Evolutionary conservation across 768 basidiomycete genomes (phyloP).

Genomic region (Suillus weaverae): DNA sequence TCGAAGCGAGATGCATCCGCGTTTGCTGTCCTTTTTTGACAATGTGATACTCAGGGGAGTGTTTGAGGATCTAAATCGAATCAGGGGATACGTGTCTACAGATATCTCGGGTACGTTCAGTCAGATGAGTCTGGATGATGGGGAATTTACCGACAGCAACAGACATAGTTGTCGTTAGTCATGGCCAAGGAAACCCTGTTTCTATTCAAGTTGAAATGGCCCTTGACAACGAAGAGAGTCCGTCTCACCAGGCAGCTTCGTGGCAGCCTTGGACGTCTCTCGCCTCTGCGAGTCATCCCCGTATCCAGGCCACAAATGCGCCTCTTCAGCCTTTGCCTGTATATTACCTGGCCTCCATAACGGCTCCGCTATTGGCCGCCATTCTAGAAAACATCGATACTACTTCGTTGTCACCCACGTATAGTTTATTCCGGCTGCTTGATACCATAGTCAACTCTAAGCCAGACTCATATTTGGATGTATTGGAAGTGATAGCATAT

Average conservation of each 20-base stretch:
- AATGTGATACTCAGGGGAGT: constrained; percentile 54
- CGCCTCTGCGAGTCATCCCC: constrained; percentile 16
- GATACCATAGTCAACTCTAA: constrained; percentile 55
- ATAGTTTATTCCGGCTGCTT: constrained; percentile 56
- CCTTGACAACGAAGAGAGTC: constrained; percentile 19
- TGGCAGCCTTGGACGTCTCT: constrained; percentile 33
- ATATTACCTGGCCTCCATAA: constrained; percentile 61
- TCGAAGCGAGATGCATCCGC: constrained; percentile 55
- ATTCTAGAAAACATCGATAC: constrained; percentile 59
- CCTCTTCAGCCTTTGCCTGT: constrained; percentile 53
- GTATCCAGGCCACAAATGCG: constrained; percentile 52
- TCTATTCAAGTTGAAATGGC: constrained; percentile 64
- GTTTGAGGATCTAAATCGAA: constrained; percentile 45
- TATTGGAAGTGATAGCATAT: constrained; percentile 72
- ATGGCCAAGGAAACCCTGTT: constrained; percentile 39
- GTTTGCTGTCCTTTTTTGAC: constrained; percentile 71
- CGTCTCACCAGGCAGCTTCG: not conserved
- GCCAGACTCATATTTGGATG: constrained; percentile 66
- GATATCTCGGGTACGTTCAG: constrained; percentile 4
- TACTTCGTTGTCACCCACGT: constrained; percentile 29
- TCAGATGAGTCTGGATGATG: too few relatives aligned
- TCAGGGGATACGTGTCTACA: constrained; percentile 29
- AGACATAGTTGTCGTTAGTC: not conserved
- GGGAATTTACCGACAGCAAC: not conserved
- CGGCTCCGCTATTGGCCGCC: constrained; percentile 61